A percentile compares a stretch with the other conserved stretches of the same genome.
Conservation (phyloP, 73 alveolate species). For the Symbiodinium natans region DNA sequence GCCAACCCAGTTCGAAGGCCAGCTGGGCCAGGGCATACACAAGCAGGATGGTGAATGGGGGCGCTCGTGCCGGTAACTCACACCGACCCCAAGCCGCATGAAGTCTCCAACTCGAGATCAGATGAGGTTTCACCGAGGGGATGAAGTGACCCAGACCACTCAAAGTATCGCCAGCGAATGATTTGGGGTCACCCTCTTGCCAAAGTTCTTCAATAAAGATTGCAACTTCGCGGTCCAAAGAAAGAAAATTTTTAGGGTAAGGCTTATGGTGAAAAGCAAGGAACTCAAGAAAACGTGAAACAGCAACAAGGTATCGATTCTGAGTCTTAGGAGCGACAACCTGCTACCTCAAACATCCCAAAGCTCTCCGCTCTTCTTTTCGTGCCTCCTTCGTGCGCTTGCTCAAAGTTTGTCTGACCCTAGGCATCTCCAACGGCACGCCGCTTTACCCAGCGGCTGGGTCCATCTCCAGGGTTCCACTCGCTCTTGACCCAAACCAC, state of each 20-base stretch:
- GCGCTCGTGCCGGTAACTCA: conserved; percentile 18
- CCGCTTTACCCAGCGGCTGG: not conserved
- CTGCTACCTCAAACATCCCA: not conserved
- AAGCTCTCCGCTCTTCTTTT: not conserved
- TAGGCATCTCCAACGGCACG: conserved; percentile 18
- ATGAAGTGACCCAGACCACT: conserved; percentile 3
- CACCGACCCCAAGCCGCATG: conserved; percentile 22
- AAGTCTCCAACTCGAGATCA: not conserved
- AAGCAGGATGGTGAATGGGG: not conserved
- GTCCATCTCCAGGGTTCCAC: conserved; percentile 38
- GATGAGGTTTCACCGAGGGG: not conserved
- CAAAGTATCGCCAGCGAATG: not conserved
- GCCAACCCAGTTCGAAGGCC: not conserved
- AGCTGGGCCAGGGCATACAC: conserved; percentile 6
- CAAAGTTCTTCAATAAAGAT: not conserved
- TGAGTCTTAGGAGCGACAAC: conserved; percentile 9
- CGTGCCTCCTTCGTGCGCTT: not conserved
- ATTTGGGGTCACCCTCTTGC: conserved; percentile 6
- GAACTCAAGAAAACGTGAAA: not conserved
- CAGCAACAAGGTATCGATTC: not conserved
- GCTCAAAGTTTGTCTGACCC: not conserved
- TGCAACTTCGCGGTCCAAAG: not conserved
- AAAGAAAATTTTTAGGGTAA: not conserved
- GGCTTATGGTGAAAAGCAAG: not conserved
- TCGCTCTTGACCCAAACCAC: conserved; percentile 46